Percentiles rank a stretch among this genome's conserved stretches.
Evolutionary conservation across 2,329 filamentous ascomycete species (phyloP).

Genomic region (Neospermospora avenae): DNA sequence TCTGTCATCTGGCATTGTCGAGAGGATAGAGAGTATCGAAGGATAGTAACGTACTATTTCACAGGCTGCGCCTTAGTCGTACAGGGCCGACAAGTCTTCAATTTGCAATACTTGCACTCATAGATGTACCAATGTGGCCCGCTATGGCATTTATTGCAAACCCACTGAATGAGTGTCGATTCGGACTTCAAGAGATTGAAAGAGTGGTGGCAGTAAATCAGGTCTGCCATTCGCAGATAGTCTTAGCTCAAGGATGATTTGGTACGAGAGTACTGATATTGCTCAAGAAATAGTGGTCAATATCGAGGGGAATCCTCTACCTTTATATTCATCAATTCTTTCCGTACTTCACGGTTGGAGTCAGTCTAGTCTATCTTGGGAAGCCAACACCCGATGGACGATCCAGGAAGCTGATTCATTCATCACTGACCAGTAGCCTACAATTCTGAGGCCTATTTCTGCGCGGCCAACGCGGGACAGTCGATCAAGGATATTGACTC

Average conservation of each 20-base stretch:
- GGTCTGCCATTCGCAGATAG: conserved; percentile 46
- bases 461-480: neutral
- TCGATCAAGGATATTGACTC: conserved; percentile 1
- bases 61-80: conserved; percentile 29
- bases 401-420: neutral
- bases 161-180: conserved; percentile 62
- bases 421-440: neutral
- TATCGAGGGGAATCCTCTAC: conserved; percentile 1
- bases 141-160: conserved; percentile 59
- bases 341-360: neutral
- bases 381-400: neutral
- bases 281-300: neutral
- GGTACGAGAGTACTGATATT: conserved; percentile 2
- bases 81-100: conserved; percentile 61
- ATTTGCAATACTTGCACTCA: conserved; percentile 65
- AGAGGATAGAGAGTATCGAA: conserved; percentile 4
- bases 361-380: conserved; percentile 1
- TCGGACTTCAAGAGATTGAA: conserved; percentile 67
- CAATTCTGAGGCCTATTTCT: neutral
- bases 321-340: conserved; percentile 3
- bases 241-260: neutral
- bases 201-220: conserved; percentile 55
- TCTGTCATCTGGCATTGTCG: conserved; percentile 2
- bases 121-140: conserved; percentile 67
- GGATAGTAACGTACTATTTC: conserved; percentile 2